phyloP scores from a whole-genome alignment of 345 rosid genomes.

The Brassica nigra region DNA sequence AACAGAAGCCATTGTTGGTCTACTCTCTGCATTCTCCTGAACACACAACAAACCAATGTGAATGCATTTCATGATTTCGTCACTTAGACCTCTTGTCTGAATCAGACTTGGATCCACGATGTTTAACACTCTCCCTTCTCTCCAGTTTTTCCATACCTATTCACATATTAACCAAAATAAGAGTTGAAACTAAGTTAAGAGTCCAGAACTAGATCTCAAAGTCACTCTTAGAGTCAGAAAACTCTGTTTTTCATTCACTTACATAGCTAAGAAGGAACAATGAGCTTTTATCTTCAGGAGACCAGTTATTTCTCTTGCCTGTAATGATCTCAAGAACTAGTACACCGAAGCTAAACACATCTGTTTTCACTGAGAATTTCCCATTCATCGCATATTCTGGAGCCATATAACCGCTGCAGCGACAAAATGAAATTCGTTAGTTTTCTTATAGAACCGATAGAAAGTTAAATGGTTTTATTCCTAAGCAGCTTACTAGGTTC shows the following conservation, averaged over 20 bases:
- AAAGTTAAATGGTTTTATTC: not conserved
- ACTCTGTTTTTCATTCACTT: conserved; percentile 9
- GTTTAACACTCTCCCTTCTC: conserved; percentile 7
- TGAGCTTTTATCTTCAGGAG: conserved; percentile 23
- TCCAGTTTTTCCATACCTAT: conserved; percentile 33
- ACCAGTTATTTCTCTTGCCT: conserved; percentile 29
- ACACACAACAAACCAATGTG: conserved; percentile 37
- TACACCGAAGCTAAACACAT: conserved; percentile 21
- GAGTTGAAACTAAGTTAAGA: not conserved
- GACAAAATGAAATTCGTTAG: not conserved
- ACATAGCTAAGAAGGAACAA: conserved; percentile 24
- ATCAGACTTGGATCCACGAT: conserved; percentile 26
- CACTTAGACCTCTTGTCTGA: conserved; percentile 13
- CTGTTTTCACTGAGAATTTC: conserved; percentile 17
- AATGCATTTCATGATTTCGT: conserved; percentile 31
- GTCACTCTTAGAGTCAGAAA: not conserved
- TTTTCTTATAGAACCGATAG: not conserved
- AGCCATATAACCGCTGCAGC: conserved; percentile 23
- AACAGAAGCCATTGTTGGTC: conserved; percentile 38
- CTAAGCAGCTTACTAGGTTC: conserved; percentile 44
- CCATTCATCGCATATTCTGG: conserved; percentile 8
- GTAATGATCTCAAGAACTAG: conserved; percentile 15
- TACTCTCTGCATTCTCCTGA: conserved; percentile 26
- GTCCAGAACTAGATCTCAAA: not conserved
- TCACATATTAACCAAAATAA: not conserved